phyloP scores from a whole-genome alignment of 169 alveolate species.

The Eimeria brunetti region DNA sequence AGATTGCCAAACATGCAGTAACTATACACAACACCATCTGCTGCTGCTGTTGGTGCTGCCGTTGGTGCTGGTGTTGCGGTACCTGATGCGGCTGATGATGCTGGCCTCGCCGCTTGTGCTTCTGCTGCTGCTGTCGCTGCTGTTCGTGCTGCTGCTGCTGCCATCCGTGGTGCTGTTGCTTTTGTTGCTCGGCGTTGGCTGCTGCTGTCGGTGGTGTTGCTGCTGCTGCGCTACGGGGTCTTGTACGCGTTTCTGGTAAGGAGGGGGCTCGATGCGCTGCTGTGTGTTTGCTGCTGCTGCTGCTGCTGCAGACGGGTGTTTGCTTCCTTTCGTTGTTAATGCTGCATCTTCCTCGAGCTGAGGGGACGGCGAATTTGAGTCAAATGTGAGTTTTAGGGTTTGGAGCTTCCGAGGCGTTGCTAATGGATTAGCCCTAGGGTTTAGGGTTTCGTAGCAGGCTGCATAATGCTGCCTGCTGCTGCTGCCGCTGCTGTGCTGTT shows the following conservation, averaged over 20 bases:
- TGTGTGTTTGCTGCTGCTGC: background rate
- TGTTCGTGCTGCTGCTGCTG: background rate
- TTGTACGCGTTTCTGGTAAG: too few relatives aligned
- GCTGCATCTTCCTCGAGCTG: slow-evolving; percentile 26
- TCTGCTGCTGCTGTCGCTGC: too few relatives aligned
- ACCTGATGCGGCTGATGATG: background rate
- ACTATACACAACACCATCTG: background rate
- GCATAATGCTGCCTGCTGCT: background rate
- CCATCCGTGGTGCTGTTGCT: background rate
- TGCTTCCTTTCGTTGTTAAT: slow-evolving; percentile 22
- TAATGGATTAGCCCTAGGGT: too few relatives aligned
- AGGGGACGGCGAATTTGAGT: background rate
- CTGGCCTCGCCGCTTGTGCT: background rate
- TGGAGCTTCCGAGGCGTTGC: too few relatives aligned
- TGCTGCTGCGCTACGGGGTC: background rate
- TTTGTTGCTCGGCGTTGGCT: background rate
- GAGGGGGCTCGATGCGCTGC: too few relatives aligned
- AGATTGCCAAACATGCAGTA: background rate
- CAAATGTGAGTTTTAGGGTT: slow-evolving; percentile 25
- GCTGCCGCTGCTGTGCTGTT: slow-evolving; percentile 10
- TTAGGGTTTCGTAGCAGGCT: background rate
- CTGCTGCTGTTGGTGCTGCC: background rate
- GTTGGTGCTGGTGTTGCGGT: background rate
- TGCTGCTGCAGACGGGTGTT: slow-evolving; percentile 8
- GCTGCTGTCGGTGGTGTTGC: slow-evolving; percentile 11